Evolutionary conservation across 148 eudicot species (phyloP).

Genomic region (Salicornia ramosissima): DNA sequence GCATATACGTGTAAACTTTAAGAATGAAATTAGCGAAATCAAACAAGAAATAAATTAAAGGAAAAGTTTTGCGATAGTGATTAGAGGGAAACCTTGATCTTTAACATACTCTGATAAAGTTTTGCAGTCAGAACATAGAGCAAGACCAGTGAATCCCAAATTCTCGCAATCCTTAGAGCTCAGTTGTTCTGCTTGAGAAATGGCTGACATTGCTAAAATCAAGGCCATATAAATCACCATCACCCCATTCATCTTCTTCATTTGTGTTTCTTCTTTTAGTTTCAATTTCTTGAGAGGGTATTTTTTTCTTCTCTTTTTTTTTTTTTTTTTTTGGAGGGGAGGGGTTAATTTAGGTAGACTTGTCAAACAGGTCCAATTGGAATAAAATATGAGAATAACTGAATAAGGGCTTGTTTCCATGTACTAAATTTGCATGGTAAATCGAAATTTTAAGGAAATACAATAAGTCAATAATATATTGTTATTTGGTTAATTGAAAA

Average conservation of each 20-base stretch:
- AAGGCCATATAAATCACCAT: conserved; percentile 11
- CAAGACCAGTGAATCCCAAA: conserved; percentile 79
- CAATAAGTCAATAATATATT: no score
- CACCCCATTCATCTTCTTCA: conserved; percentile 12
- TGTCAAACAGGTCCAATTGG: no score
- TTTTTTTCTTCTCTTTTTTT: no score
- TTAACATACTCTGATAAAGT: conserved; percentile 73
- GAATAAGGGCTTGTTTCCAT: no score
- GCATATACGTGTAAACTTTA: not conserved
- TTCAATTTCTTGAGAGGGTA: not conserved
- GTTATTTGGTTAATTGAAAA: no score
- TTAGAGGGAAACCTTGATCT: conserved; percentile 54
- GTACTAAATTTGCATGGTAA: no score
- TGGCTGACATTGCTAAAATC: conserved; percentile 12
- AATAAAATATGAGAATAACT: no score
- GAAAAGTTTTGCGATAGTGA: not conserved
- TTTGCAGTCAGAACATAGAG: conserved; percentile 87
- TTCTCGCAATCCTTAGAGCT: conserved; percentile 71
- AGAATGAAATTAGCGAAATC: not conserved
- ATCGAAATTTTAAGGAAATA: no score
- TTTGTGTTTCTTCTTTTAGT: not conserved
- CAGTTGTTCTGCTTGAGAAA: conserved; percentile 40
- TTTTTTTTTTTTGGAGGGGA: no score
- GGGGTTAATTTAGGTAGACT: no score
- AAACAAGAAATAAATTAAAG: not conserved